These are phyloP conservation scores for Naumovozyma castellii DNA, from an alignment of 805 yeast genomes.

Conservation along the genomic window DNA sequence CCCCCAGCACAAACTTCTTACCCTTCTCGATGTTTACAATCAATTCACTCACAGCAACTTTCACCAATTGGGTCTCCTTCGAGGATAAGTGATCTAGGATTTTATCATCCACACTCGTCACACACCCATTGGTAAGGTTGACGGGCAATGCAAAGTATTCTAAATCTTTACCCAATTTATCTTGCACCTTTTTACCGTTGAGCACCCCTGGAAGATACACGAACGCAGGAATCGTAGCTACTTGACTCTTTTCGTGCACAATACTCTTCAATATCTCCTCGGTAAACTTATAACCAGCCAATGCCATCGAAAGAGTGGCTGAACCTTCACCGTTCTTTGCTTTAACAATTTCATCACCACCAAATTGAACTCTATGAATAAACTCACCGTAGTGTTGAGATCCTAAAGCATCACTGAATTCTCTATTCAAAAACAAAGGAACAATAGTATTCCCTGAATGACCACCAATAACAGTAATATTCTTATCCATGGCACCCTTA, in stretches of 20 bases:
- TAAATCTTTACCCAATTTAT: conserved; percentile 29
- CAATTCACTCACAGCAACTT: conserved; percentile 46
- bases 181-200: conserved; percentile 37
- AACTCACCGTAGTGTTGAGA: conserved; percentile 44
- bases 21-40: conserved; percentile 52
- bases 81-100: conserved; percentile 38
- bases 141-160: conserved; percentile 58
- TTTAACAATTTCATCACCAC: conserved; percentile 83
- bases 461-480: conserved; percentile 73
- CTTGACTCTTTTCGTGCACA: conserved; percentile 9
- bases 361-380: conserved; percentile 71
- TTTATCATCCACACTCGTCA: conserved; percentile 42
- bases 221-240: conserved; percentile 38
- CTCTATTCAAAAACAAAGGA: conserved; percentile 58
- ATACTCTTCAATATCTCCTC: conserved; percentile 46
- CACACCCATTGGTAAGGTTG: conserved; percentile 42
- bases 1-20: conserved; percentile 34
- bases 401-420: conserved; percentile 30
- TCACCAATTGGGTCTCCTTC: conserved; percentile 44
- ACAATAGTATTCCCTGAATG: conserved; percentile 80
- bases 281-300: conserved; percentile 72
- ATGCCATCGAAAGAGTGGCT: conserved; percentile 80
- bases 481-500: conserved; percentile 40
- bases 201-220: conserved; percentile 46
- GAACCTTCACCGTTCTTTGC: conserved; percentile 81